Evolutionary conservation across 176 grass and related monocot genomes (phyloP), one percentile per base, ranked within the genome.

Genomic region (Phoenix dactylifera): DNA sequence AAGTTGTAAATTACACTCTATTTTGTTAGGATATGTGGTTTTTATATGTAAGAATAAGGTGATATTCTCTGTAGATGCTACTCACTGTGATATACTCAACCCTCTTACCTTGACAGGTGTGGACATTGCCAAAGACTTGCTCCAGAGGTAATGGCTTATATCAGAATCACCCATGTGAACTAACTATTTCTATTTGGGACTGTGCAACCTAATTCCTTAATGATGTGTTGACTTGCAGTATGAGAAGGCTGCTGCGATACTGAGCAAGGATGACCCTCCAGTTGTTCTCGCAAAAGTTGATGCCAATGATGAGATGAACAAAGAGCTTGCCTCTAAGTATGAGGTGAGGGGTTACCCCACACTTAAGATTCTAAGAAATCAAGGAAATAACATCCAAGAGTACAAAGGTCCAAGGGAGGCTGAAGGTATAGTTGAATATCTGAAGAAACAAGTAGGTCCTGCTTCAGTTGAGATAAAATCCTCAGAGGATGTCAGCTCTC

Each of bases 61-160:
- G 26, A 28, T 28, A 28, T 28, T 28, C 32, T 35, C 7, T 35
- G 10, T 35, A 35, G 32, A 35, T 35, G 32, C 32, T 10, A 7
- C 32, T 35, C 6, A 35, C 32, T 35, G 7, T 35, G 32, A 35
- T 35, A 10, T 35, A 2, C 32, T 35, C 32, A 35, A 35, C 32
- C 7, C 7, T 20, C 20, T 79, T 15, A 19, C 24, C 54, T 53
- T 26, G 2, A 17, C 79, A 98, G 93, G 93, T 98, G 87, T 74
- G 81, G 79, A 3, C 93, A 92, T 57, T 92, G 93, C 79, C 85
- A 98, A 52, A 55, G 57, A 65, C 81, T 98, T 16, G 76, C 84
- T 67, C 87, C 84, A 61, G 79, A 92, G 87, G 87, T 98, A 85
- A 79, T 58, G 32, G 32, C 6, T 35, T 35, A 35, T 35, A 7